Evolutionary conservation across 192 early-diverging fungal genomes (phyloP).

Genomic region (Hyaloraphidium curvatum): DNA sequence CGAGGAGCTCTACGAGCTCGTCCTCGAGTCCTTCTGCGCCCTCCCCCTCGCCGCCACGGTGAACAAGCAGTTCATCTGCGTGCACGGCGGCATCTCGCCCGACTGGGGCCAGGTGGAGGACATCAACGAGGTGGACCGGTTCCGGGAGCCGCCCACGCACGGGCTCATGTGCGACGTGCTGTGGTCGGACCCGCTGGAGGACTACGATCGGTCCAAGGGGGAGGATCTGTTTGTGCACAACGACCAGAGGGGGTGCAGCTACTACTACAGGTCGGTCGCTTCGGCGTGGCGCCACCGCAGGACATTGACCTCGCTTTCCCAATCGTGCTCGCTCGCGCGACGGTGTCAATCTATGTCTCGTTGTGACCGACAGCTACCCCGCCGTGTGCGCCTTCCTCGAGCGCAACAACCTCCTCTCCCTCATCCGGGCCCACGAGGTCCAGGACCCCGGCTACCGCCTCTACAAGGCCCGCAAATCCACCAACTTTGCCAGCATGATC

Average conservation of each 20-base stretch:
- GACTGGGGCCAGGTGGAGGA: conserved; percentile 9
- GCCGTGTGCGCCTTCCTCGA: conserved; percentile 18
- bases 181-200: conserved; percentile 14
- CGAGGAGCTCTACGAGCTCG: conserved; percentile 14
- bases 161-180: conserved; percentile 15
- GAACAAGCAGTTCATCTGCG: conserved; percentile 11
- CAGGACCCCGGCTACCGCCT: conserved; percentile 17
- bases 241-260: conserved; percentile 12
- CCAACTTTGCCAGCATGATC: conserved; percentile 13
- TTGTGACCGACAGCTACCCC: conserved; percentile 7
- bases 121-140: conserved; percentile 9
- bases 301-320: too few species aligned
- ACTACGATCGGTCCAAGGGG: conserved; percentile 5
- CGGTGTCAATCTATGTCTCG: too few species aligned
- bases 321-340: too few species aligned
- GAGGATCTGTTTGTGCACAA: conserved; percentile 12
- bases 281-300: too few species aligned
- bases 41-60: conserved; percentile 13
- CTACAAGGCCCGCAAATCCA: conserved; percentile 11
- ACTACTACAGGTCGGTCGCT: conserved; percentile 11
- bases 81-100: conserved; percentile 18
- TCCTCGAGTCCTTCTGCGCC: conserved; percentile 12
- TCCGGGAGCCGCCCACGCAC: conserved; percentile 14
- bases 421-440: conserved; percentile 22
- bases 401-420: conserved; percentile 16